Evolutionary conservation across 1,284 basidiomycete genomes (phyloP).

Genomic region (Pyrrhoderma lamaoense): DNA sequence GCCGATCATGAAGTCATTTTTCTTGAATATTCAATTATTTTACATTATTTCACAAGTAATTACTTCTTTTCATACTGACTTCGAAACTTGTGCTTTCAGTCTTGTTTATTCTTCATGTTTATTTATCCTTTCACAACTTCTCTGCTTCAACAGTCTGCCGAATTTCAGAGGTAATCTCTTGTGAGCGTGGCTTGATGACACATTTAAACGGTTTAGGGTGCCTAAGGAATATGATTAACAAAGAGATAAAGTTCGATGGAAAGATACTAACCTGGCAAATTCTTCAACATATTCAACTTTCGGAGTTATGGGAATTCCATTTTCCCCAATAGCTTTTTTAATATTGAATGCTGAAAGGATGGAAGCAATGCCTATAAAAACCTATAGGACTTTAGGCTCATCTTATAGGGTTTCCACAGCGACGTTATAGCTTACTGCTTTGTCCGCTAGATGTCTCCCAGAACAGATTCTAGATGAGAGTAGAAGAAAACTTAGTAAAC

Average conservation of each 20-base stretch:
- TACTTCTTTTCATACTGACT: too few relatives aligned
- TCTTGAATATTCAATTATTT: too few relatives aligned
- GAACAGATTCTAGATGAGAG: conserved; percentile 6
- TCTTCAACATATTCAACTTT: background rate
- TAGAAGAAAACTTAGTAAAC: too few relatives aligned
- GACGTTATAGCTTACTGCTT: conserved; percentile 5
- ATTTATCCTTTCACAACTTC: background rate
- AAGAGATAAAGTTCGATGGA: too few relatives aligned
- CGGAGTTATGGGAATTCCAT: conserved; percentile 9
- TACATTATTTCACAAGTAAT: too few relatives aligned
- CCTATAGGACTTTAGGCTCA: background rate
- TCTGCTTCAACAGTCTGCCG: background rate
- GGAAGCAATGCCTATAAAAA: conserved; percentile 9
- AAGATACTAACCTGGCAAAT: conserved; percentile 3
- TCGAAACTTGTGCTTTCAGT: too few relatives aligned
- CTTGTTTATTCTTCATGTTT: too few relatives aligned
- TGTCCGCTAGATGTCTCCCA: conserved; percentile 3
- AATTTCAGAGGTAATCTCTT: background rate
- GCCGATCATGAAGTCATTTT: too few relatives aligned
- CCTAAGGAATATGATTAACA: background rate
- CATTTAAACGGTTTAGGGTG: conserved; percentile 2
- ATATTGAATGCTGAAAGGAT: conserved; percentile 14
- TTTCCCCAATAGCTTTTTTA: conserved; percentile 5
- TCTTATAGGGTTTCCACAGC: too few relatives aligned
- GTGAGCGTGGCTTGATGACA: background rate